Evolutionary conservation across 176 grass and related monocot genomes (phyloP), one percentile per base, ranked within the genome.

Genomic region (Typha latifolia): DNA sequence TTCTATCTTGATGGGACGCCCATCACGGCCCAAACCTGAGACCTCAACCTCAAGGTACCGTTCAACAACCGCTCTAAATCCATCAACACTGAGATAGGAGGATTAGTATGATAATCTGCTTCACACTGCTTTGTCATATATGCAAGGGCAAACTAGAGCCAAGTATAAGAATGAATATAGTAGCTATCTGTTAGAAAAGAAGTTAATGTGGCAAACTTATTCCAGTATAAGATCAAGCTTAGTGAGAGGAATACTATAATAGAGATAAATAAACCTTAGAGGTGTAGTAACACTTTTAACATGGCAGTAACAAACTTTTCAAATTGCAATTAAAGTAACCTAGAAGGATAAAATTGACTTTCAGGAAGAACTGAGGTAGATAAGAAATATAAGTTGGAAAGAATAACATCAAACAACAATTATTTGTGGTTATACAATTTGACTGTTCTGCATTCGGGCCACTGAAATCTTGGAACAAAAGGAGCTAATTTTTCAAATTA

Each of bases 1-100:
- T 24, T 90, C 78, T 22, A 93, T 61, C 74, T 92, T 92, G 12
- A 97, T 84, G 62, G 81, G 67, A 31, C 10, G 62, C 13, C 94
- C 94, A 53, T 92, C 55, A 37, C 78, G 78, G 66, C 87, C 81
- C 70, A 93, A 75, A 87, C 94, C 85, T 48, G 79, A 82, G 63
- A 97, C 88, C 72, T 97, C 85, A 74, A 97, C 81, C 66, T 97
- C 94, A 13, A 97, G 79, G 75, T 97, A 56, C 34, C 85, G 65
- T 75, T 97, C 88, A 0, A 97, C 89, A 0, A 77, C 66, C 3
- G 89, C 94, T 78, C 85, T 84, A 47, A 87, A 92, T 48, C 94
- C 94, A 78, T 97, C 94, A 51, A 92, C 85, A 82, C 94, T 97
- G 70, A 16, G 62, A 74, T 43, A 72, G 5, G 43, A 82, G 23